Conservation (phyloP, 352 stramenopile genomes). For the Globisporangium orthogonon region DNA sequence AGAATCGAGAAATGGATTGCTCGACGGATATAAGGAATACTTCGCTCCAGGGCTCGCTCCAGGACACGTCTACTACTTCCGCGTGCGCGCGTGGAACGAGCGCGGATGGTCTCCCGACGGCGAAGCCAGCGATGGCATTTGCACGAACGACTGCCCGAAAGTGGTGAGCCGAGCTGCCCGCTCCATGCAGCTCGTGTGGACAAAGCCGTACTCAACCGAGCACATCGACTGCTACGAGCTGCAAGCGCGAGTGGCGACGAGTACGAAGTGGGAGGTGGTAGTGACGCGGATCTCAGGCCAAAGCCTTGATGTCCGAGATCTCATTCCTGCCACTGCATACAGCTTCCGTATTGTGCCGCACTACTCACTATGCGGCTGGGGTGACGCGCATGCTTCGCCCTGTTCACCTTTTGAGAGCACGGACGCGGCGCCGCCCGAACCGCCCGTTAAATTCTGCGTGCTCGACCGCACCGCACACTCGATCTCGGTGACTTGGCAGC, state of each 20-base stretch:
- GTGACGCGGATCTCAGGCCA: slow-evolving; percentile 18
- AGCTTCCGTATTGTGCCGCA: slow-evolving; percentile 47
- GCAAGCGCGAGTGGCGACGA: slow-evolving; percentile 26
- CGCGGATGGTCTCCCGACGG: slow-evolving; percentile 46
- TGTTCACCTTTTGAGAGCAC: slow-evolving; percentile 25
- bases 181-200: slow-evolving; percentile 38
- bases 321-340: slow-evolving; percentile 41
- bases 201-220: slow-evolving; percentile 42
- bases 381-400: slow-evolving; percentile 21
- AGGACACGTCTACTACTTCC: slow-evolving; percentile 47
- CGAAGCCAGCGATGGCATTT: slow-evolving; percentile 41
- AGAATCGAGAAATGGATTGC: not conserved
- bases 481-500: slow-evolving; percentile 33
- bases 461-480: slow-evolving; percentile 28
- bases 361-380: slow-evolving; percentile 26
- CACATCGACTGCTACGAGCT: slow-evolving; percentile 46
- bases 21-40: slow-evolving; percentile 25
- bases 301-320: slow-evolving; percentile 14
- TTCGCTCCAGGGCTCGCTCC: slow-evolving; percentile 22
- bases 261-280: slow-evolving; percentile 26
- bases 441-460: slow-evolving; percentile 22
- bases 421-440: slow-evolving; percentile 25
- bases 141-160: slow-evolving; percentile 45
- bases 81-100: slow-evolving; percentile 32
- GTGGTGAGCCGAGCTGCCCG: slow-evolving; percentile 20